Percentiles rank a stretch among this genome's conserved stretches.
These are phyloP conservation scores for Boletus sp. DNA, from an alignment of 768 basidiomycete species.

Conservation along the genomic window DNA sequence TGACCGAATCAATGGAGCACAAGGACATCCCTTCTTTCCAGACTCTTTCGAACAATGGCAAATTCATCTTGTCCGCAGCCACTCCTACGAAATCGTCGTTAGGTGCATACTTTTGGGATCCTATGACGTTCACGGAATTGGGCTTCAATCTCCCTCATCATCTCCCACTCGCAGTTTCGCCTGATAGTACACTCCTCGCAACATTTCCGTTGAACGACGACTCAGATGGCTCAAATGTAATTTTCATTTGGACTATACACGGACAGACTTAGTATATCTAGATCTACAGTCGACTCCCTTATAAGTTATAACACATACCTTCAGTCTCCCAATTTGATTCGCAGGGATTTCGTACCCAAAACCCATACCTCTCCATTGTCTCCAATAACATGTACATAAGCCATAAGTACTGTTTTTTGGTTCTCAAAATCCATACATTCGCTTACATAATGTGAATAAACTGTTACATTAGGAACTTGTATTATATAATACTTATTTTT, in stretches of 20 bases:
- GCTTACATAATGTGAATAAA: too few species aligned
- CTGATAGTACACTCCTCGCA: neutral
- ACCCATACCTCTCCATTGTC: too few species aligned
- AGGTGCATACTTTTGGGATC: conserved; percentile 5
- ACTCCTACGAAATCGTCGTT: neutral
- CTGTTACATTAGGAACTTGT: too few species aligned
- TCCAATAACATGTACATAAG: too few species aligned
- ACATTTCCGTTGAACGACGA: neutral
- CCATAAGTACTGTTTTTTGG: too few species aligned
- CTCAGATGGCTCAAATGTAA: neutral
- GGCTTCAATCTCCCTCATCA: neutral
- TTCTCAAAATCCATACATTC: too few species aligned
- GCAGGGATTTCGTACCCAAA: too few species aligned
- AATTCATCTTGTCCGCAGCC: neutral
- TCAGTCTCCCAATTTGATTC: too few species aligned
- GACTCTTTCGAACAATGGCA: neutral
- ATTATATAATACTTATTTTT: too few species aligned
- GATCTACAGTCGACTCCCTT: too few species aligned
- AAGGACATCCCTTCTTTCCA: neutral
- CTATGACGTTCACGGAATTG: neutral
- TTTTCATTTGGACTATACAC: neutral
- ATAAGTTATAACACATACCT: too few species aligned
- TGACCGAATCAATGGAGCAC: neutral
- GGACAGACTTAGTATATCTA: neutral
- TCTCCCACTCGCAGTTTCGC: neutral